Evolutionary conservation across 1,139 yeast genomes (phyloP), one percentile per base, ranked within the genome.

Genomic region (Taiozyma onychis): DNA sequence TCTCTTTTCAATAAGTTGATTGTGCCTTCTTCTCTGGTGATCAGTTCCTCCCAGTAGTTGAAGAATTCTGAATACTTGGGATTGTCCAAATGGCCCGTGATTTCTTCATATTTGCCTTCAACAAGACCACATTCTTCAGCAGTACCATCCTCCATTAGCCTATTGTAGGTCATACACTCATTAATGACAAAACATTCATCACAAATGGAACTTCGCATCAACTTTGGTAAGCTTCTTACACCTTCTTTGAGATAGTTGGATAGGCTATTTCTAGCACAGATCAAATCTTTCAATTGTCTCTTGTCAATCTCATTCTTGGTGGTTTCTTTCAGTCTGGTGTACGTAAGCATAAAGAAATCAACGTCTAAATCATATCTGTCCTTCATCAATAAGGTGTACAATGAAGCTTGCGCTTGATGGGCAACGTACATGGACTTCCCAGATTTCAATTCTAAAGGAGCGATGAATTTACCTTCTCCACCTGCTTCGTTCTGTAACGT

Each of bases 361-460:
- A 88, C 77, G 41, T 84, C 83, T 48, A 84, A 66, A 39, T 81
- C 84, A 63, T 93, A 93, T 41, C 95, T 71, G 57, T 93, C 98
- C 48, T 83, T 81, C 60, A 90, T 76, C 53, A 93, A 70, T 21
- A 93, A 69, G 0, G 96, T 83, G 65, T 93, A 93, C n/a, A 95
- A 71, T 0, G 91, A 76, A 0, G 95, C 87, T 64, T 93, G 99
- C 0, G 96, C 97, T 45, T 86, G 81, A 65, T 93, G 97, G 4
- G 85, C 69, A 13, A 85, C 65, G 48, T 82, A 74, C 48, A 79
- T 80, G 41, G 75, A 69, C 48, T 71, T 73, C 0, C 98, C 97
- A 0, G 98, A 88, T 65, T 93, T 93, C 52, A 93, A 82, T 66
- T 93, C 99, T 70, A 95, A 71, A 0, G 98, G 98, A 1, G 83